These are phyloP conservation scores for Flaveria ramosissima DNA, from an alignment of 129 eudicot genomes.

Conservation along the genomic window DNA sequence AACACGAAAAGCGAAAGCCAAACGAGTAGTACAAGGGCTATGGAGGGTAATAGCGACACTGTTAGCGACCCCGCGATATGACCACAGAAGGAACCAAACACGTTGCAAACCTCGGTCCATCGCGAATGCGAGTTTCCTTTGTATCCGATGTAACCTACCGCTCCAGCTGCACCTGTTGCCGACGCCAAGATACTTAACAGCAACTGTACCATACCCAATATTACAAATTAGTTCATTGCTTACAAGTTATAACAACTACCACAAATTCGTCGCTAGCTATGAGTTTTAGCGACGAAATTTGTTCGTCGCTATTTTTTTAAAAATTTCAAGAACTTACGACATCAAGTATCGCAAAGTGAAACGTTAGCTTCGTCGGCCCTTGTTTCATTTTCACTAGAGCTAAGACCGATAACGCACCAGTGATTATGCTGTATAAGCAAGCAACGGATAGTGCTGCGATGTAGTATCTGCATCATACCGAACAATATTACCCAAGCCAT, in stretches of 20 bases:
- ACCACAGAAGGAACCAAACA: slow-evolving; percentile 51
- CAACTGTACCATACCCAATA: slow-evolving; percentile 44
- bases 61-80: slow-evolving; percentile 49
- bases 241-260: neutral
- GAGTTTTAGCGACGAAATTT: neutral
- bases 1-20: slow-evolving; percentile 50
- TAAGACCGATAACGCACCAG: slow-evolving; percentile 27
- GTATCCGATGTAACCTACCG: slow-evolving; percentile 62
- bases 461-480: slow-evolving; percentile 55
- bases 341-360: slow-evolving; percentile 53
- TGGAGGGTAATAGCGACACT: slow-evolving; percentile 46
- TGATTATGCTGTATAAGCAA: slow-evolving; percentile 46
- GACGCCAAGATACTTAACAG: slow-evolving; percentile 65
- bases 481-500: neutral
- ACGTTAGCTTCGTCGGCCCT: slow-evolving; percentile 29
- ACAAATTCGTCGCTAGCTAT: neutral
- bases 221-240: neutral
- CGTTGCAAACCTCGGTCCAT: slow-evolving; percentile 59
- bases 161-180: slow-evolving; percentile 74
- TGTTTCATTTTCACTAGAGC: slow-evolving; percentile 40
- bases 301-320: neutral
- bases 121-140: slow-evolving; percentile 61
- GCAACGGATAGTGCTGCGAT: slow-evolving; percentile 61
- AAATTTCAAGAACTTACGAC: slow-evolving; percentile 42
- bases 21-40: slow-evolving; percentile 55